A percentile compares a stretch with the other conserved stretches of the same genome.
phyloP scores from a whole-genome alignment of 2,329 filamentous ascomycete species.

The Botrytis squamosa region DNA sequence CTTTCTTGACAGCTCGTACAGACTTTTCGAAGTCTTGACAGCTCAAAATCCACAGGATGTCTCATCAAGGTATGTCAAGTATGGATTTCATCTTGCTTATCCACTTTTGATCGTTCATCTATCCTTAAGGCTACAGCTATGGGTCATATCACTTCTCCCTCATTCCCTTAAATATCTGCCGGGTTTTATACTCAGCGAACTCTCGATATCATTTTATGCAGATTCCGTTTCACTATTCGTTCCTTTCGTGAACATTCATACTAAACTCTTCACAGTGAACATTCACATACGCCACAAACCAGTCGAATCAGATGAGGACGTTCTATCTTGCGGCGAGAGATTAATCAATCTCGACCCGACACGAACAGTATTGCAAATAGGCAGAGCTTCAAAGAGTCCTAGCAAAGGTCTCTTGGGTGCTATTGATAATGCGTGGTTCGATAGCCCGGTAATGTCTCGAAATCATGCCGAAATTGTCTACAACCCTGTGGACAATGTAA shows the following conservation, averaged over 20 bases:
- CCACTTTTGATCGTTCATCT: background rate
- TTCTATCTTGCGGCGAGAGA: conserved; percentile 24
- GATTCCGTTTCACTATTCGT: background rate
- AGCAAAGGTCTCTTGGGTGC: conserved; percentile 46
- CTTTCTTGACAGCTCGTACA: background rate
- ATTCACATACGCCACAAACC: conserved; percentile 20
- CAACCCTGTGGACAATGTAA: conserved; percentile 47
- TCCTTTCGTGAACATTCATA: background rate
- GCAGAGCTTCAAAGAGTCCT: conserved; percentile 48
- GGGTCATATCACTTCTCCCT: background rate
- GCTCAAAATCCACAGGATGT: conserved; percentile 7
- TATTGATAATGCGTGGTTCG: conserved; percentile 62
- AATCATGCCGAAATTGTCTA: conserved; percentile 58
- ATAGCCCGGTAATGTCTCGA: conserved; percentile 70
- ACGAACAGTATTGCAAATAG: conserved; percentile 37
- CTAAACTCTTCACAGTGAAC: conserved; percentile 29
- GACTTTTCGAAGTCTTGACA: background rate
- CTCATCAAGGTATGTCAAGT: conserved; percentile 19
- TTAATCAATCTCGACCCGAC: conserved; percentile 30
- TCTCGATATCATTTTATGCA: background rate
- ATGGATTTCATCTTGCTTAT: background rate
- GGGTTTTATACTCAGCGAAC: background rate
- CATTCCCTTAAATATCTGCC: background rate
- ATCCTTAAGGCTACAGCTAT: background rate
- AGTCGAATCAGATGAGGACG: background rate